Conservation (phyloP, 495 filamentous ascomycete genomes). For the Ascobolus immersus region DNA sequence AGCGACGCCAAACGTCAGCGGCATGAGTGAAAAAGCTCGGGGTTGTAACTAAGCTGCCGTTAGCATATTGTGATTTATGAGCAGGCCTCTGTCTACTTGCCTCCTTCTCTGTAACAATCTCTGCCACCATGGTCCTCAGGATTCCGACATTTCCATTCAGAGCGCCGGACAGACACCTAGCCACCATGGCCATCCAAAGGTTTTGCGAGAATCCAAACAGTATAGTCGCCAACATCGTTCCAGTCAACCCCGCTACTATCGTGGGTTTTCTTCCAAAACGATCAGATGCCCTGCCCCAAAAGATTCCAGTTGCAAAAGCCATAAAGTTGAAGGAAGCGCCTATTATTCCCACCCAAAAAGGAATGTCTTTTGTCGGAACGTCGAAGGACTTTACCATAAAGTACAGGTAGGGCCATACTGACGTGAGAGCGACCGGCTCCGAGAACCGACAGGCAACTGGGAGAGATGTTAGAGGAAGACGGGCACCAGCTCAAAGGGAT, state of each 20-base stretch:
- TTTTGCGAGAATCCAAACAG: conserved; percentile 62
- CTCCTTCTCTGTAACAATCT: conserved; percentile 36
- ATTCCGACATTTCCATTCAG: conserved; percentile 69
- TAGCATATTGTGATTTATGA: too few species aligned
- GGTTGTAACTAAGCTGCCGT: conserved; percentile 48
- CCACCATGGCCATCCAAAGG: conserved; percentile 50
- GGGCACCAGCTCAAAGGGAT: conserved; percentile 6
- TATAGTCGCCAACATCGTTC: conserved; percentile 53
- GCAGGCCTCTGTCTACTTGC: too few species aligned
- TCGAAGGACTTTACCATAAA: conserved; percentile 21
- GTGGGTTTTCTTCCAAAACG: conserved; percentile 64
- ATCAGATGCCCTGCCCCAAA: conserved; percentile 65
- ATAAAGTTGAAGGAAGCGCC: conserved; percentile 62
- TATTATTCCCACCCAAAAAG: conserved; percentile 68
- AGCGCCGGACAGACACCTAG: conserved; percentile 49
- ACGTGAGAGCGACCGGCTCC: conserved; percentile 61
- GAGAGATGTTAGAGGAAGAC: neutral
- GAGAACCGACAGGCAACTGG: conserved; percentile 56
- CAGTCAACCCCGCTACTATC: conserved; percentile 50
- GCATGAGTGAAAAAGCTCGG: conserved; percentile 53
- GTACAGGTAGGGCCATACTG: conserved; percentile 60
- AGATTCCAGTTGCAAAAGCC: conserved; percentile 58
- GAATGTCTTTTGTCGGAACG: conserved; percentile 45
- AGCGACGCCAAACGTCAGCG: conserved; percentile 36
- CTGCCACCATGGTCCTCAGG: conserved; percentile 56